A percentile compares a stretch with the other conserved stretches of the same genome.
These are phyloP conservation scores for Cyberlindnera mycetangii DNA, from an alignment of 805 yeast species.

Conservation along the genomic window DNA sequence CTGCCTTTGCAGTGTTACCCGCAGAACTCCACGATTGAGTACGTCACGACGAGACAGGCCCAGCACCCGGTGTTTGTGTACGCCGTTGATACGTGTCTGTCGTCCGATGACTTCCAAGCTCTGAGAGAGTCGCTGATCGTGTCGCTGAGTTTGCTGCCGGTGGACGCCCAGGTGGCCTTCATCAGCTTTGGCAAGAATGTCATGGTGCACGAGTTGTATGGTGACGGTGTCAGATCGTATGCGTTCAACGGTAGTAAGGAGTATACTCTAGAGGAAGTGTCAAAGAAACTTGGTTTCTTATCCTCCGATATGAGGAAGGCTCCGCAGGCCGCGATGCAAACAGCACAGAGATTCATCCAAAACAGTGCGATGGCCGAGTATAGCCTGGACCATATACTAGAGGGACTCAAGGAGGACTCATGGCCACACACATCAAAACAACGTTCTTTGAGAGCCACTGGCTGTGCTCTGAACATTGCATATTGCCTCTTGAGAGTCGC, in stretches of 20 bases:
- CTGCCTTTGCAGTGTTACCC: conserved; percentile 15
- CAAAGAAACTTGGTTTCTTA: conserved; percentile 43
- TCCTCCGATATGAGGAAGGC: conserved; percentile 30
- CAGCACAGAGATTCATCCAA: conserved; percentile 19
- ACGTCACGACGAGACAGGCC: conserved; percentile 29
- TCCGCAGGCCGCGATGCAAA: not conserved
- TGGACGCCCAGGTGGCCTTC: conserved; percentile 53
- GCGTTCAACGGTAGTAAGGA: conserved; percentile 56
- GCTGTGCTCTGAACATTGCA: conserved; percentile 54
- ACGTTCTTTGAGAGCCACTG: conserved; percentile 55
- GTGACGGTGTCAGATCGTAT: conserved; percentile 33
- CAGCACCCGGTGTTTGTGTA: conserved; percentile 42
- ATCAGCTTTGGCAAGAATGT: conserved; percentile 61
- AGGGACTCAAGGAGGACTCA: conserved; percentile 44
- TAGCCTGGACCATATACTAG: conserved; percentile 46
- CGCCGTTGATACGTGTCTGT: conserved; percentile 56
- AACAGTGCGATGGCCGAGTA: conserved; percentile 38
- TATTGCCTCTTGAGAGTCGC: conserved; percentile 35
- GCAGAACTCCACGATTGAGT: conserved; percentile 47
- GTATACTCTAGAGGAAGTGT: conserved; percentile 46
- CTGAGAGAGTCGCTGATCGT: conserved; percentile 47
- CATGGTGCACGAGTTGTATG: conserved; percentile 49
- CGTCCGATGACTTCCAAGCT: conserved; percentile 47
- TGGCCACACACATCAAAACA: conserved; percentile 46
- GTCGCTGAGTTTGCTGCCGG: conserved; percentile 49